Conservation (phyloP, 2,329 filamentous ascomycete species). For the Fusarium musae region DNA sequence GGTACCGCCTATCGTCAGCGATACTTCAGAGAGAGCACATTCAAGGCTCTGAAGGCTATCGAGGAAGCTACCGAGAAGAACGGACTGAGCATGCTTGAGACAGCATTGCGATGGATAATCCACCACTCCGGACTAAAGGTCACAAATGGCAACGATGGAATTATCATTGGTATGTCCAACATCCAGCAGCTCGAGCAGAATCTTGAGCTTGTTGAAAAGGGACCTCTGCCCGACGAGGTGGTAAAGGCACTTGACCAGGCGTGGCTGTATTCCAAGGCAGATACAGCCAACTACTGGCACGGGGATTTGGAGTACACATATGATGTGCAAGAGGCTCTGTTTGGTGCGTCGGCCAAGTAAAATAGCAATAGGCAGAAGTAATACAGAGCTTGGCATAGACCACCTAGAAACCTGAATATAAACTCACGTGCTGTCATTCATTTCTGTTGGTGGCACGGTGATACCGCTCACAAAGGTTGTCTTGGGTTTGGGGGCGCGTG, state of each 20-base stretch:
- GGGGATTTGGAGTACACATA: slow-evolving; percentile 74
- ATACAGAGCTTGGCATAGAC: background rate
- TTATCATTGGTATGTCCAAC: slow-evolving; percentile 70
- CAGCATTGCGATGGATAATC: slow-evolving; percentile 76
- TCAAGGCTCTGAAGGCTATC: slow-evolving; percentile 73
- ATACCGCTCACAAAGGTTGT: slow-evolving; percentile 11
- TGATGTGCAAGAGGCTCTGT: slow-evolving; percentile 70
- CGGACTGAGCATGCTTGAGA: slow-evolving; percentile 76
- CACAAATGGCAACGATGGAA: slow-evolving; percentile 65
- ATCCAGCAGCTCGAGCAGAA: slow-evolving; percentile 68
- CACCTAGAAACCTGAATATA: background rate
- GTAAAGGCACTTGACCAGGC: slow-evolving; percentile 80
- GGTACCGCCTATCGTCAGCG: slow-evolving; percentile 71
- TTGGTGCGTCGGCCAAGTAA: slow-evolving; percentile 59
- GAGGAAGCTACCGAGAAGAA: slow-evolving; percentile 75
- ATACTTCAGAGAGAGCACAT: slow-evolving; percentile 76
- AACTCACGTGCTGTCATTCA: slow-evolving; percentile 14
- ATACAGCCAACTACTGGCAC: slow-evolving; percentile 65
- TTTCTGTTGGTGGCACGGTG: slow-evolving; percentile 20
- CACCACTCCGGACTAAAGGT: slow-evolving; percentile 74
- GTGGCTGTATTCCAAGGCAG: slow-evolving; percentile 75
- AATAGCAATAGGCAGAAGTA: slow-evolving; percentile 10
- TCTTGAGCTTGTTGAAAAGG: slow-evolving; percentile 69
- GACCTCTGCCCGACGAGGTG: slow-evolving; percentile 80
- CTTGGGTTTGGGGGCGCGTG: slow-evolving; percentile 27